phyloP scores from a whole-genome alignment of 1,284 basidiomycete species.

The Volvariella volvacea region DNA sequence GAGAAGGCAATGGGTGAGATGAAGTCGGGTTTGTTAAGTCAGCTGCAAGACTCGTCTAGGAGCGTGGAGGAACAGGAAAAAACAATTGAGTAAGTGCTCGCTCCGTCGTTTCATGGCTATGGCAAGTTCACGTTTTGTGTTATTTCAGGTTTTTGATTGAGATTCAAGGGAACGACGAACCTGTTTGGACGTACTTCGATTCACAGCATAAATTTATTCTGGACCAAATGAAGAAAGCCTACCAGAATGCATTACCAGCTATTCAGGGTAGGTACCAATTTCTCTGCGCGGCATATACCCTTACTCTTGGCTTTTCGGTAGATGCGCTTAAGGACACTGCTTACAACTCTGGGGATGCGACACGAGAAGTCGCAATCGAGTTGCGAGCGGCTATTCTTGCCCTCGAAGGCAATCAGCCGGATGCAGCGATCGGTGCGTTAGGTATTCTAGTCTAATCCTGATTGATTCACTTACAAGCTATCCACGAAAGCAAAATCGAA shows the following conservation, averaged over 20 bases:
- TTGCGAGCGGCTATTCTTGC: constrained; percentile 51
- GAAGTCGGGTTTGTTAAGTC: constrained; percentile 69
- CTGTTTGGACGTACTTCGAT: constrained; percentile 93
- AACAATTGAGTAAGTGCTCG: constrained; percentile 79
- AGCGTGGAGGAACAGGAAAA: constrained; percentile 94
- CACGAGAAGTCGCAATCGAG: constrained; percentile 41
- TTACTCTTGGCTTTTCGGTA: constrained; percentile 8
- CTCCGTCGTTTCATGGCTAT: constrained; percentile 1
- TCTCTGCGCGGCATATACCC: constrained; percentile 3
- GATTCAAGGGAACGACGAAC: constrained; percentile 77
- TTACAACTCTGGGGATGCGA: constrained; percentile 33
- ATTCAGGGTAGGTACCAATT: constrained; percentile 45
- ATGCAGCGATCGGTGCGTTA: constrained; percentile 55
- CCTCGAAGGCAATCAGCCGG: constrained; percentile 59
- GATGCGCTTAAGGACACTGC: background rate
- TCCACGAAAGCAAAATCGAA: constrained; percentile 42
- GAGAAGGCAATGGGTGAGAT: constrained; percentile 95
- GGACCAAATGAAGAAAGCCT: constrained; percentile 68
- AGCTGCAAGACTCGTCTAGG: constrained; percentile 73
- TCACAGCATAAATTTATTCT: constrained; percentile 86
- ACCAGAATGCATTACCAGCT: constrained; percentile 44
- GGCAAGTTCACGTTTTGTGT: constrained; percentile 4
- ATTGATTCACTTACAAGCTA: background rate
- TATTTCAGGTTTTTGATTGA: constrained; percentile 73
- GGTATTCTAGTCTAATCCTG: background rate